Conservation (phyloP, 1,284 basidiomycete species). For the Puccinia horiana region DNA sequence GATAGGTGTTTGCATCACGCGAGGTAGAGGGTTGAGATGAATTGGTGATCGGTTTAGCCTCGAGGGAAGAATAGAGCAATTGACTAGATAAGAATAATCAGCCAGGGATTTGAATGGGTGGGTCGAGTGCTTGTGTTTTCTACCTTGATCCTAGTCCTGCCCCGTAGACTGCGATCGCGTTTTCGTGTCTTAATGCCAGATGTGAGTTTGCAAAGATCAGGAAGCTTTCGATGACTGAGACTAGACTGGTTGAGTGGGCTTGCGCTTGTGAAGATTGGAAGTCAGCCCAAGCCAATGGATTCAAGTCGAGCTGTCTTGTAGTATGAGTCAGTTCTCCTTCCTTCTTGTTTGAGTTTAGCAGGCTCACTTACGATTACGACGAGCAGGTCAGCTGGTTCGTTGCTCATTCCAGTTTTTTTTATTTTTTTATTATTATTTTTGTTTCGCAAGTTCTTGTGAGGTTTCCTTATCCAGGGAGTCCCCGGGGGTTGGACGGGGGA, state of each 20-base stretch:
- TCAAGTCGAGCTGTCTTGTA: conserved; percentile 55
- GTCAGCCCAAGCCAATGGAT: conserved; percentile 54
- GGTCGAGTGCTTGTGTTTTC: not conserved
- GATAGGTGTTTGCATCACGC: conserved; percentile 75
- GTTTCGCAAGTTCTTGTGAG: no score
- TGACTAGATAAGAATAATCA: conserved; percentile 61
- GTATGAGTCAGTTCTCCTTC: not conserved
- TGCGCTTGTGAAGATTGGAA: conserved; percentile 13
- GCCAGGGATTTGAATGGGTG: not conserved
- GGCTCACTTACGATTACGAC: conserved; percentile 51
- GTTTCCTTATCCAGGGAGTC: not conserved
- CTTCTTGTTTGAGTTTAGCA: not conserved
- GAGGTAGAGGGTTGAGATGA: conserved; percentile 46
- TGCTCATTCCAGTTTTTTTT: not conserved
- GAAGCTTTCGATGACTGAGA: conserved; percentile 61
- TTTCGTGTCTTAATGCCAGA: conserved; percentile 84
- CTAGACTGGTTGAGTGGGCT: conserved; percentile 38
- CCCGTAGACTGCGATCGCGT: conserved; percentile 85
- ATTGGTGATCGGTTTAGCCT: conserved; percentile 53
- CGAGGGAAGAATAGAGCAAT: conserved; percentile 72
- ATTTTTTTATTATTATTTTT: not conserved
- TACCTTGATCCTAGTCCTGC: conserved; percentile 79
- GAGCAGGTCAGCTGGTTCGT: conserved; percentile 51
- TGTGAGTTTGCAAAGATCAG: conserved; percentile 91
- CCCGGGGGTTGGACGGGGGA: not conserved